These are phyloP conservation scores for Kuraishia ogatae DNA, from an alignment of 805 yeast genomes.

Conservation along the genomic window DNA sequence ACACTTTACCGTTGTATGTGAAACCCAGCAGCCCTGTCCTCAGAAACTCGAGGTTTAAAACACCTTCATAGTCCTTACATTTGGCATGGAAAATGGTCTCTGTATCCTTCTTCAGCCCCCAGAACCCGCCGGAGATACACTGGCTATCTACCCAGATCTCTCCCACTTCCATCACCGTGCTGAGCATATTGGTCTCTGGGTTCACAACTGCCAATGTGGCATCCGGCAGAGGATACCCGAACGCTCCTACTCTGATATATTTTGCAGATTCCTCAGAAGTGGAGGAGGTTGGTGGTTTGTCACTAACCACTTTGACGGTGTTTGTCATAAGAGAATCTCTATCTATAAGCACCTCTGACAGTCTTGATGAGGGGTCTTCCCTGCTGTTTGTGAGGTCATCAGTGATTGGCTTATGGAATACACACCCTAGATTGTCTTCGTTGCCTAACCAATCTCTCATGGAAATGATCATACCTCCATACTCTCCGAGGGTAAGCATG, in stretches of 20 bases:
- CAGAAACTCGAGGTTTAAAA: conserved; percentile 67
- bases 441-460: conserved; percentile 86
- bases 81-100: conserved; percentile 73
- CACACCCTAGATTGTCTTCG: conserved; percentile 51
- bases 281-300: conserved; percentile 42
- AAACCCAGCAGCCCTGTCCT: conserved; percentile 91
- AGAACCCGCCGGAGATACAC: conserved; percentile 83
- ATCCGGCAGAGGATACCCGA: conserved; percentile 92
- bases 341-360: conserved; percentile 65
- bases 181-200: conserved; percentile 77
- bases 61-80: conserved; percentile 65
- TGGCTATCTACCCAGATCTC: conserved; percentile 98
- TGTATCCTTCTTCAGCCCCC: conserved; percentile 63
- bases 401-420: conserved; percentile 24
- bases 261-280: conserved; percentile 31
- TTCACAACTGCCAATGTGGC: conserved; percentile 90
- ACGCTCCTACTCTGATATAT: conserved; percentile 72
- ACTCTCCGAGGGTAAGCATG: conserved; percentile 78
- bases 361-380: conserved; percentile 13
- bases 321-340: conserved; percentile 67
- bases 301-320: conserved; percentile 57
- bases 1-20: conserved; percentile 77
- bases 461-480: conserved; percentile 92
- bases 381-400: conserved; percentile 29
- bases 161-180: conserved; percentile 75